Evolutionary conservation across 345 rosid genomes (phyloP).

Genomic region (Luvunga scandens): DNA sequence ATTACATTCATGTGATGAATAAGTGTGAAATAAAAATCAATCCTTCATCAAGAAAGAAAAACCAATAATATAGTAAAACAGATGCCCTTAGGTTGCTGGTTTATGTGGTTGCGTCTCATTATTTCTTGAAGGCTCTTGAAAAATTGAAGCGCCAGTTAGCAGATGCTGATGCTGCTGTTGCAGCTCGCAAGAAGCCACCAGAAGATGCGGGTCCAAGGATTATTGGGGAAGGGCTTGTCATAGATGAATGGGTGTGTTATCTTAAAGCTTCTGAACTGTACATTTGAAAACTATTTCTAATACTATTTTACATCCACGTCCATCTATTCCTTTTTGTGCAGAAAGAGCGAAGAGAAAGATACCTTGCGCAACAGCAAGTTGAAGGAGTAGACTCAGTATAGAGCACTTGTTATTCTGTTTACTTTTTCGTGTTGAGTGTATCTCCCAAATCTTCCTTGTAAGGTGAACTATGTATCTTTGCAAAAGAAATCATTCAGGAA

Average conservation of each 20-base stretch:
- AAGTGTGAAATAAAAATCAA: not conserved
- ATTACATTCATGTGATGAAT: not conserved
- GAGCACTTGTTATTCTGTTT: conserved; percentile 13
- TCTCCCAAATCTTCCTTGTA: conserved; percentile 22
- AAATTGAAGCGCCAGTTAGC: conserved; percentile 82
- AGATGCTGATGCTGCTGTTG: conserved; percentile 87
- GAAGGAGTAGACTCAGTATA: conserved; percentile 75
- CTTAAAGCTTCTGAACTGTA: not conserved
- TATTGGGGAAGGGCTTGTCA: conserved; percentile 98
- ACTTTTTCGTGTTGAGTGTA: conserved; percentile 10
- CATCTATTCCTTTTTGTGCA: conserved; percentile 19
- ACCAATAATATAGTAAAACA: not conserved
- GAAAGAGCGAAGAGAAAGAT: conserved; percentile 97
- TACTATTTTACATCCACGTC: not conserved
- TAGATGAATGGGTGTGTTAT: conserved; percentile 94
- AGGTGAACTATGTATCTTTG: conserved; percentile 12
- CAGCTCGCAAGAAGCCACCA: conserved; percentile 76
- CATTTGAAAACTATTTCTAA: not conserved
- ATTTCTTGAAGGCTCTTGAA: conserved; percentile 56
- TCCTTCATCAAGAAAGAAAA: not conserved
- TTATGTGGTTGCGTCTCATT: not conserved
- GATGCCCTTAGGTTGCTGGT: not conserved
- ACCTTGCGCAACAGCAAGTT: conserved; percentile 86
- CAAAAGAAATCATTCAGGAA: conserved; percentile 26
- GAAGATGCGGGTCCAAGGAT: conserved; percentile 80